phyloP scores from a whole-genome alignment of 2,329 filamentous ascomycete species.

The Sporothrix dimorphospora region DNA sequence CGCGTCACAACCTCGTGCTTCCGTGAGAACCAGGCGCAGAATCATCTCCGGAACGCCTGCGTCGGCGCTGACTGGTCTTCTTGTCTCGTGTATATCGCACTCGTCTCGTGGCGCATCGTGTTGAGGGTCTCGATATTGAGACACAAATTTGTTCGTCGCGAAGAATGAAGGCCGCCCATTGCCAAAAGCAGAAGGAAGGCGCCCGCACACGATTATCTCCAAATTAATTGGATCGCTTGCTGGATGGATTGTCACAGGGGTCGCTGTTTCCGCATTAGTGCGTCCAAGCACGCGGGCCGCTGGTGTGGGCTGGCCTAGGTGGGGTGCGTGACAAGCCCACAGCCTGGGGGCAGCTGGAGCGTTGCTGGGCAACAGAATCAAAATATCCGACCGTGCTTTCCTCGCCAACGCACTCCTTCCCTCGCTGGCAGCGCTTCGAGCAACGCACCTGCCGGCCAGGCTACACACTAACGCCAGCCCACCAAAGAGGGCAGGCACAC shows the following conservation, averaged over 20 bases:
- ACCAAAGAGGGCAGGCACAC: slow-evolving; percentile 5
- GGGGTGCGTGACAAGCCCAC: slow-evolving; percentile 3
- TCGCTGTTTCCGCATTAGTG: slow-evolving; percentile 22
- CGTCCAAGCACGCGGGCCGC: slow-evolving; percentile 22
- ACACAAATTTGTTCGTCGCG: neutral
- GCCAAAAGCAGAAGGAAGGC: slow-evolving; percentile 17
- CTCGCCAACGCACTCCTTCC: slow-evolving; percentile 16
- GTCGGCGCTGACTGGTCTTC: neutral
- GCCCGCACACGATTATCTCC: neutral
- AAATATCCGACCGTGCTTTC: slow-evolving; percentile 19
- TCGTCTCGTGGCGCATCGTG: slow-evolving; percentile 1
- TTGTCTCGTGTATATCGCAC: neutral
- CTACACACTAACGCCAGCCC: neutral
- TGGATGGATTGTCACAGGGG: neutral
- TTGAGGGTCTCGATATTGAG: neutral
- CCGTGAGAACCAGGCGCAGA: neutral
- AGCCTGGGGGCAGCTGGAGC: neutral
- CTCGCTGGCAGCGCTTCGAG: neutral
- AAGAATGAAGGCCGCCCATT: neutral
- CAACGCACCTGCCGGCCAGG: slow-evolving; percentile 18
- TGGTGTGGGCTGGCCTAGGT: slow-evolving; percentile 11
- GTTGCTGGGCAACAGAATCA: slow-evolving; percentile 28
- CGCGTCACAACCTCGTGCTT: neutral
- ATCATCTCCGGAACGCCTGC: neutral
- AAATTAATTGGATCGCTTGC: slow-evolving; percentile 5